phyloP scores from a whole-genome alignment of 805 yeast species.

The Saccharomyces mikatae region DNA sequence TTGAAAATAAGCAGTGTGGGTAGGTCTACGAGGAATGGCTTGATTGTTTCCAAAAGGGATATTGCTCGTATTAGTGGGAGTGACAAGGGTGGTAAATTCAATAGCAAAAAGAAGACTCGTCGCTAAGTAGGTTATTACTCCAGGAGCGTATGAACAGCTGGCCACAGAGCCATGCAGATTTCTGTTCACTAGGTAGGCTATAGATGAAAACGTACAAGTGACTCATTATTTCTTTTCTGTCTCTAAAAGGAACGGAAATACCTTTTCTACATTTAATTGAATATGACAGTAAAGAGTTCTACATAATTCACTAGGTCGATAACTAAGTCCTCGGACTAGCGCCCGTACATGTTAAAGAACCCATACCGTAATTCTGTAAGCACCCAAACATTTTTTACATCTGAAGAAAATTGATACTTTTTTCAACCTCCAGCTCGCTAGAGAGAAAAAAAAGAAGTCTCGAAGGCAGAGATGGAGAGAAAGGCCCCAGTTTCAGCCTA shows the following conservation, averaged over 20 bases:
- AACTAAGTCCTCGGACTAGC: not conserved
- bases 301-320: not conserved
- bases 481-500: not conserved
- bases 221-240: not conserved
- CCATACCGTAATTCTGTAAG: not conserved
- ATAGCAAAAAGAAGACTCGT: not conserved
- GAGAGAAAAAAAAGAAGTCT: not conserved
- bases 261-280: not conserved
- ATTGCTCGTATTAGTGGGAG: constrained; percentile 33
- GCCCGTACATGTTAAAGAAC: not conserved
- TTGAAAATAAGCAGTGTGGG: constrained; percentile 72
- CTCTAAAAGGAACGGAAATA: not conserved
- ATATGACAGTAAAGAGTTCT: not conserved
- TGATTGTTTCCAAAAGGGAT: constrained; percentile 60
- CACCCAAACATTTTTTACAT: not conserved
- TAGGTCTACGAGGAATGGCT: constrained; percentile 67
- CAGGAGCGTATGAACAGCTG: not conserved
- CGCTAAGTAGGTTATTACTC: not conserved
- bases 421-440: not conserved
- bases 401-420: too few species aligned
- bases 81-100: not conserved
- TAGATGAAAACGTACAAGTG: not conserved
- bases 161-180: not conserved
- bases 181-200: not conserved
- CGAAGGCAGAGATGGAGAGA: not conserved